Percentiles rank a stretch among this genome's conserved stretches.
These are phyloP conservation scores for Linnemannia zychae DNA, from an alignment of 192 early-diverging fungal species.

Conservation along the genomic window DNA sequence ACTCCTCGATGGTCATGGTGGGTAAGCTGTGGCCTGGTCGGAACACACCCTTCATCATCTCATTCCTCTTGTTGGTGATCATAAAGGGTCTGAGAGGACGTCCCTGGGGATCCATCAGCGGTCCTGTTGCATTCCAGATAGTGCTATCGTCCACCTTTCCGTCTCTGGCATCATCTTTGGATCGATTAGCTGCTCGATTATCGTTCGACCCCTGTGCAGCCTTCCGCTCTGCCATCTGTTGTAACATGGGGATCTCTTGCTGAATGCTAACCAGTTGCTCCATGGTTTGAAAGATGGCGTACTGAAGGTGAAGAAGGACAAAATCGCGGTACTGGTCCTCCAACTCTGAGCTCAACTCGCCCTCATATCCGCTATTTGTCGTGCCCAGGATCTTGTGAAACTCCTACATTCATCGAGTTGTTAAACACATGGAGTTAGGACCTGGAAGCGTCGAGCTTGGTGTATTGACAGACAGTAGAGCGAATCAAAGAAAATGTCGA, in stretches of 20 bases:
- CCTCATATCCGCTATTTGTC: conserved; percentile 37
- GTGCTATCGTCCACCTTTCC: conserved; percentile 23
- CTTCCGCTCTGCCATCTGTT: conserved; percentile 76
- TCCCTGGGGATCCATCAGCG: conserved; percentile 65
- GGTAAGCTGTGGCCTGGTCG: conserved; percentile 88
- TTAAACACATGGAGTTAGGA: not conserved
- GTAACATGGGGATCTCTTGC: conserved; percentile 86
- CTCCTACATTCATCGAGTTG: conserved; percentile 6
- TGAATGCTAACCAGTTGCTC: conserved; percentile 78
- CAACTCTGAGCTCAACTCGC: conserved; percentile 57
- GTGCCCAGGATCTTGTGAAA: conserved; percentile 50
- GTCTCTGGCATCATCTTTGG: conserved; percentile 43
- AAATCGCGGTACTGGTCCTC: conserved; percentile 86
- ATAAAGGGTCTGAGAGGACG: conserved; percentile 88
- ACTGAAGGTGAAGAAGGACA: conserved; percentile 78
- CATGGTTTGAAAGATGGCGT: conserved; percentile 78
- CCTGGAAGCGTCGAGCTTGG: not conserved
- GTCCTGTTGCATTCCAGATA: conserved; percentile 59
- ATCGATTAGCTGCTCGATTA: conserved; percentile 17
- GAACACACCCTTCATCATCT: conserved; percentile 86
- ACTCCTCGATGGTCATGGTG: conserved; percentile 98
- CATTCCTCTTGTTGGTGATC: conserved; percentile 81
- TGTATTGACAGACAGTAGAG: not conserved
- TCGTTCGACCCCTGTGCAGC: conserved; percentile 39
- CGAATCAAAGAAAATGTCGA: not conserved